A percentile compares a stretch with the other conserved stretches of the same genome.
Evolutionary conservation across 257 asterid genomes (phyloP).

Genomic region (Coffea eugenioides): DNA sequence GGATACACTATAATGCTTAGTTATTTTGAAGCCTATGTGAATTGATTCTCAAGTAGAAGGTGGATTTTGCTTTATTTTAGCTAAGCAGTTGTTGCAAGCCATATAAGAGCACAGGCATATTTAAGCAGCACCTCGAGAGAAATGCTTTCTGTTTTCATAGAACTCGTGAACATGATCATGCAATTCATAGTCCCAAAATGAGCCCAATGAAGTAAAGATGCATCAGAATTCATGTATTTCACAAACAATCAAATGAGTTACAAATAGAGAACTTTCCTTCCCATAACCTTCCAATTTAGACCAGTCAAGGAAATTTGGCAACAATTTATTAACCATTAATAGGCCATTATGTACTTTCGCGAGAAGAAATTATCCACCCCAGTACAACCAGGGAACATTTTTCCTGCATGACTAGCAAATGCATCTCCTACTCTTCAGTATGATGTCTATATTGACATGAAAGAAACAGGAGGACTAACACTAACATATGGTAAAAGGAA

Average conservation of each 20-base stretch:
- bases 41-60: background rate
- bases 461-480: background rate
- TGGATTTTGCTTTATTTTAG: background rate
- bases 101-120: background rate
- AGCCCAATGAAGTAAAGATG: background rate
- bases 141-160: background rate
- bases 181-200: background rate
- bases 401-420: background rate
- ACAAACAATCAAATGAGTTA: background rate
- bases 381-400: background rate
- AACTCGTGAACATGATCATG: background rate
- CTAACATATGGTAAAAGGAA: constrained; percentile 8
- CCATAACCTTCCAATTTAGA: background rate
- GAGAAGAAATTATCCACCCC: background rate
- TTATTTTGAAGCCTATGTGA: background rate
- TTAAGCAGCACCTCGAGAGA: background rate
- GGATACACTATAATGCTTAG: background rate
- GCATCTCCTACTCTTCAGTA: background rate
- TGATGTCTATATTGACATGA: background rate
- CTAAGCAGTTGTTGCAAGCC: background rate
- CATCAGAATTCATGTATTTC: background rate
- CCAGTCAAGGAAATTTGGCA: background rate
- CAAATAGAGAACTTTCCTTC: background rate
- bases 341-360: background rate
- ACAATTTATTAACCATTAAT: no score